Evolutionary conservation across 2,329 filamentous ascomycete genomes (phyloP).

Genomic region (Sporothrix pseudoabietina): DNA sequence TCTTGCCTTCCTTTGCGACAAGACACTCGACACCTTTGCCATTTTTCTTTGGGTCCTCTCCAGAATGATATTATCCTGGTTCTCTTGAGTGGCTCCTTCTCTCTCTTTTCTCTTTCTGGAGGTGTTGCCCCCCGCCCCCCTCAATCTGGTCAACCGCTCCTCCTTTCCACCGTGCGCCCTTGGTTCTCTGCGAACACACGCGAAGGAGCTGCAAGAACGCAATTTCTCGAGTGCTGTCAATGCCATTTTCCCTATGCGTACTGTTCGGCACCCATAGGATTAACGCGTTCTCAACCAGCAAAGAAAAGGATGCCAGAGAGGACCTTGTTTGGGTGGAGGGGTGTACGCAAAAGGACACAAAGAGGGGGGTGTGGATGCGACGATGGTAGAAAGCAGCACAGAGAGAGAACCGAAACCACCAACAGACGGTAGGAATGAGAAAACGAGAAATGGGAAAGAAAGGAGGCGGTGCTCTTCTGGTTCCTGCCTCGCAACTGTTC

Average conservation of each 20-base stretch:
- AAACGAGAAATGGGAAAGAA: not conserved
- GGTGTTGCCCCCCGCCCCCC: not conserved
- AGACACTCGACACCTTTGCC: not conserved
- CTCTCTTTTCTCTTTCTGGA: not conserved
- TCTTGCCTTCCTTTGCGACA: constrained; percentile 1
- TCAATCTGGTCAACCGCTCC: constrained; percentile 10
- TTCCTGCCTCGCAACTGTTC: not conserved
- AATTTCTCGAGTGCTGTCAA: constrained; percentile 9
- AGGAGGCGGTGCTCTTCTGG: not conserved
- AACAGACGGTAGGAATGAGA: not conserved
- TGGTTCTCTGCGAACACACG: not conserved
- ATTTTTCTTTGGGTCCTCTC: not conserved
- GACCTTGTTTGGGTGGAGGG: not conserved
- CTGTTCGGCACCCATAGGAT: constrained; percentile 16
- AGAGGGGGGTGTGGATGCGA: not conserved
- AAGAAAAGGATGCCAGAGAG: constrained; percentile 16
- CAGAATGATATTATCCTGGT: not conserved
- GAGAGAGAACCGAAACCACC: not conserved
- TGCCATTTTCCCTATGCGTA: not conserved
- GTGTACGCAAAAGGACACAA: not conserved
- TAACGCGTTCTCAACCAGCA: constrained; percentile 6
- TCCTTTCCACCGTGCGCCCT: not conserved
- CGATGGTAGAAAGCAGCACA: not conserved
- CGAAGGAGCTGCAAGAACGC: constrained; percentile 21
- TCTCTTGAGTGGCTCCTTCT: not conserved